A percentile compares a stretch with the other conserved stretches of the same genome.
These are phyloP conservation scores for Suhomyces sp. DNA, from an alignment of 805 yeast genomes.

Conservation along the genomic window DNA sequence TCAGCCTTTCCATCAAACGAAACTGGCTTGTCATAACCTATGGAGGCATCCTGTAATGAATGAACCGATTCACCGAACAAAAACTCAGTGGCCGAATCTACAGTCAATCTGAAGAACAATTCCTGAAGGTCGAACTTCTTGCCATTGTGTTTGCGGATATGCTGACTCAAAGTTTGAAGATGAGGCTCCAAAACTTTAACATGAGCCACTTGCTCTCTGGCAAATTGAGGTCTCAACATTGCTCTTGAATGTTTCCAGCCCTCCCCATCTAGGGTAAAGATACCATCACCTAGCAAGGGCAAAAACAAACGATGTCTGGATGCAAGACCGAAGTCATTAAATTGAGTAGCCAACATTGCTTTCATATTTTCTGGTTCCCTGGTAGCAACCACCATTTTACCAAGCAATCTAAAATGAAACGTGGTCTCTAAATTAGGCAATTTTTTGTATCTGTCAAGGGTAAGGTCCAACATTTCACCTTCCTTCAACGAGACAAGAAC, in stretches of 20 bases:
- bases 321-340: constrained; percentile 40
- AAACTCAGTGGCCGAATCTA: constrained; percentile 42
- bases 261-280: constrained; percentile 40
- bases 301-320: constrained; percentile 34
- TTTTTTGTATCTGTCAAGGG: constrained; percentile 12
- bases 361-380: constrained; percentile 42
- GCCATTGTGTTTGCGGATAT: constrained; percentile 26
- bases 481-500: constrained; percentile 12
- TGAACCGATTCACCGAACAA: constrained; percentile 40
- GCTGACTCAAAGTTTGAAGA: constrained; percentile 32
- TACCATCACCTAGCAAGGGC: constrained; percentile 43
- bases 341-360: constrained; percentile 42
- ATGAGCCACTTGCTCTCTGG: constrained; percentile 43
- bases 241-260: constrained; percentile 45
- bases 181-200: constrained; percentile 40
- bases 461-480: constrained; percentile 20
- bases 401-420: constrained; percentile 10
- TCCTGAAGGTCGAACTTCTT: constrained; percentile 35
- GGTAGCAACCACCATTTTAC: constrained; percentile 22
- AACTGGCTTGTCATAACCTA: constrained; percentile 13
- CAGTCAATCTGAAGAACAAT: constrained; percentile 36
- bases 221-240: constrained; percentile 45
- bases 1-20: constrained; percentile 30
- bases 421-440: constrained; percentile 15
- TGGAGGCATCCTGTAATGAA: constrained; percentile 19